These are phyloP conservation scores for Fusarium tricinctum DNA, from an alignment of 2,329 filamentous ascomycete species.

Conservation along the genomic window DNA sequence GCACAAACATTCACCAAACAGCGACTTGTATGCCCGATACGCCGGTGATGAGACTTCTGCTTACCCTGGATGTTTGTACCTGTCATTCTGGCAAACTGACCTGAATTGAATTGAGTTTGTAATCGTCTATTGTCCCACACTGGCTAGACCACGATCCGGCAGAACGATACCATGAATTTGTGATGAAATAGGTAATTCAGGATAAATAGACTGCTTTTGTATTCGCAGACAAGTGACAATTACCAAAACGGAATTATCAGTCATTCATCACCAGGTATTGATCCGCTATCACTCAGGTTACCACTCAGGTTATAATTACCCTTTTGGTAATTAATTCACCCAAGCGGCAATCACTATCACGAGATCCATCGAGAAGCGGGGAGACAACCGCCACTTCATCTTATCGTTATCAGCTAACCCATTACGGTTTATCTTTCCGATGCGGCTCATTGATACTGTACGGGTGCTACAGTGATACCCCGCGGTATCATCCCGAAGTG, in stretches of 20 bases:
- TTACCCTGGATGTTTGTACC: too few species aligned
- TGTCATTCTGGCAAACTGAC: too few species aligned
- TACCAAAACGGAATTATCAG: background rate
- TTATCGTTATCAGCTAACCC: conserved; percentile 23
- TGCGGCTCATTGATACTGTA: conserved; percentile 18
- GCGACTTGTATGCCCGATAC: too few species aligned
- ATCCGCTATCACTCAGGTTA: background rate
- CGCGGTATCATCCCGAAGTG: conserved; percentile 19
- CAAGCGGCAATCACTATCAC: background rate
- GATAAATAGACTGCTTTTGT: background rate
- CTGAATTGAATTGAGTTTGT: too few species aligned
- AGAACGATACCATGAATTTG: background rate
- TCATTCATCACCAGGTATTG: background rate
- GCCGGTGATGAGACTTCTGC: too few species aligned
- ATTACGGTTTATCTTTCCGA: conserved; percentile 42
- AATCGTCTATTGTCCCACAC: too few species aligned
- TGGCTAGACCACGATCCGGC: too few species aligned
- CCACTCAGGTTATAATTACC: conserved; percentile 34
- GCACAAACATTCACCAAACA: too few species aligned
- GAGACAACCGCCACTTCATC: conserved; percentile 14
- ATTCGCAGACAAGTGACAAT: background rate
- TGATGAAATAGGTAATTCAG: conserved; percentile 1
- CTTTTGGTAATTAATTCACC: conserved; percentile 18
- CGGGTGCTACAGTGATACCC: conserved; percentile 1
- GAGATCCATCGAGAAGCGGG: conserved; percentile 1